These are phyloP conservation scores for Lipomyces spencermartinsiae DNA, from an alignment of 805 yeast species.

Conservation along the genomic window DNA sequence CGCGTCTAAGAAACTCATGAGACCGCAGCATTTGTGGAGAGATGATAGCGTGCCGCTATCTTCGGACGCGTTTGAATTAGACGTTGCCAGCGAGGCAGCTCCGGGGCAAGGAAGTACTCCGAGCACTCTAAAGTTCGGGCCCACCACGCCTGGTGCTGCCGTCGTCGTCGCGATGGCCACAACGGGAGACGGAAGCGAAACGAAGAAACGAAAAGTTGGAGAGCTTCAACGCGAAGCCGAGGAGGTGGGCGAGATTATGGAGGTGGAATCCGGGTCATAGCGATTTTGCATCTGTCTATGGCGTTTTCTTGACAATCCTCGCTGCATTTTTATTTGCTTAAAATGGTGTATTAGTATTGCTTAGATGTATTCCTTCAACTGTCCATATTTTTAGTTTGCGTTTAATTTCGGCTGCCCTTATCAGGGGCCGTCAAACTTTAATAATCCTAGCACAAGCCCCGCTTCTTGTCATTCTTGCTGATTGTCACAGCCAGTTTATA, in stretches of 20 bases:
- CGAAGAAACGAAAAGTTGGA: slow-evolving; percentile 5
- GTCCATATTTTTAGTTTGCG: not conserved
- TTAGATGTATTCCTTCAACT: not conserved
- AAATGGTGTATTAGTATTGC: slow-evolving; percentile 1
- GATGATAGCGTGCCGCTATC: slow-evolving; percentile 9
- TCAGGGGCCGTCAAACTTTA: no score
- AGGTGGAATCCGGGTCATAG: not conserved
- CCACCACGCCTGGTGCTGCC: not conserved
- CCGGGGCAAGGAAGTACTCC: not conserved
- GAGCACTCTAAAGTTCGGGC: not conserved
- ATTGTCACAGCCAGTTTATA: no score
- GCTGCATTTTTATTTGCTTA: not conserved
- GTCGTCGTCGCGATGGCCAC: not conserved
- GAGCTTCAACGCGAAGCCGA: not conserved
- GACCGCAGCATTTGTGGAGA: slow-evolving; percentile 45
- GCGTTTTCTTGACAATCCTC: not conserved
- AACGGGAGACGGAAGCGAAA: not conserved
- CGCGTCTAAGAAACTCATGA: slow-evolving; percentile 43
- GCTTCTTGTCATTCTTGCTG: no score
- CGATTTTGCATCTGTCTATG: not conserved
- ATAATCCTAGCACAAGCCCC: no score
- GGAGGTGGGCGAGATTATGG: not conserved
- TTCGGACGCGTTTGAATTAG: slow-evolving; percentile 28
- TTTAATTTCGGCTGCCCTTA: no score
- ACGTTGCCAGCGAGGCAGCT: slow-evolving; percentile 16